These are phyloP conservation scores for Rhizopus stolonifer DNA, from an alignment of 371 early-diverging fungal genomes.

Conservation along the genomic window DNA sequence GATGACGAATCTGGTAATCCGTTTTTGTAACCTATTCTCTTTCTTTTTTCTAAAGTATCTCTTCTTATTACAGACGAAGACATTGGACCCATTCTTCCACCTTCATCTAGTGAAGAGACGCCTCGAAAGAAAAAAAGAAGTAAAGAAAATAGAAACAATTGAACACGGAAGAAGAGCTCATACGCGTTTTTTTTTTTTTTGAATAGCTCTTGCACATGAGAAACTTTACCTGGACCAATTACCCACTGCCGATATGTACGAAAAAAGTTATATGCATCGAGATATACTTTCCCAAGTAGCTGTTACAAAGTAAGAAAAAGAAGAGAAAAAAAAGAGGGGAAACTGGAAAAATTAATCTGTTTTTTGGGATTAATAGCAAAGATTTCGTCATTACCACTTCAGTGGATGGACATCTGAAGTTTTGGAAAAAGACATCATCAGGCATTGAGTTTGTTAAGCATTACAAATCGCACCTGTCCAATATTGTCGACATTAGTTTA, in stretches of 20 bases:
- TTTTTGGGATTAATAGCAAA: constrained; percentile 51
- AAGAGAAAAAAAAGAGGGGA: not conserved
- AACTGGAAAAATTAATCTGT: no score
- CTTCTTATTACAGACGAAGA: constrained; percentile 24
- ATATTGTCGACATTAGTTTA: constrained; percentile 57
- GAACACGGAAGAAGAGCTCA: no score
- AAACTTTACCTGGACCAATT: constrained; percentile 72
- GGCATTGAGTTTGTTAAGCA: constrained; percentile 98
- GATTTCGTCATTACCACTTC: constrained; percentile 94
- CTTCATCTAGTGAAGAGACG: constrained; percentile 25
- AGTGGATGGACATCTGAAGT: constrained; percentile 95
- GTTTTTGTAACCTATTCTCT: not conserved
- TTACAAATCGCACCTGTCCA: constrained; percentile 82
- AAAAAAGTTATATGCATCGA: constrained; percentile 93
- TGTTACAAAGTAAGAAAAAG: constrained; percentile 60
- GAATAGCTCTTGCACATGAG: constrained; percentile 73
- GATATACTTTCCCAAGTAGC: constrained; percentile 79
- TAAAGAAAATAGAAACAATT: not conserved
- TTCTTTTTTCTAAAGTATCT: not conserved
- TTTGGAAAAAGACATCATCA: constrained; percentile 94
- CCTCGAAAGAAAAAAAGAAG: constrained; percentile 44
- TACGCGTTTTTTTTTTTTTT: not conserved
- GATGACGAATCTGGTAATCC: constrained; percentile 22
- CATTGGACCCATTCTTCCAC: constrained; percentile 44
- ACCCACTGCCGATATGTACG: constrained; percentile 88